phyloP scores from a whole-genome alignment of 2,329 filamentous ascomycete genomes.

The Chalara sp. region DNA sequence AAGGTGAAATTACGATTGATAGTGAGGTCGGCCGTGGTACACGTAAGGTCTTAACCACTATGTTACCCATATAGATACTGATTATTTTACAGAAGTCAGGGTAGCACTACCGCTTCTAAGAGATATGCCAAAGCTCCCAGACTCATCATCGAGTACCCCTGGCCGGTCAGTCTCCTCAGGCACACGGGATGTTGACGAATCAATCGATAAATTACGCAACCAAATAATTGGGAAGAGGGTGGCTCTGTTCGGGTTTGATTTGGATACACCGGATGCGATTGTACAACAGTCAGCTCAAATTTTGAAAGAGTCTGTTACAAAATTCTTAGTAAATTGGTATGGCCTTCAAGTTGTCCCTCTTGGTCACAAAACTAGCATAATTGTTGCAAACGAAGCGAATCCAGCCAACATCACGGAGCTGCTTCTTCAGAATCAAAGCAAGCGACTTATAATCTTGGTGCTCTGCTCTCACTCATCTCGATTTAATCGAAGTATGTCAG shows the following conservation, averaged over 20 bases:
- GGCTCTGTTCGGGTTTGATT: conserved; percentile 23
- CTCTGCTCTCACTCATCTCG: conserved; percentile 23
- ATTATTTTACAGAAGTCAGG: conserved; percentile 22
- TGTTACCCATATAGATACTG: not conserved
- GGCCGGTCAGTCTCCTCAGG: conserved; percentile 14
- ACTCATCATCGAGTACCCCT: conserved; percentile 9
- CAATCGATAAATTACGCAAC: conserved; percentile 15
- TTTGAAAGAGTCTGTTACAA: conserved; percentile 20
- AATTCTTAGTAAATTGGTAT: conserved; percentile 25
- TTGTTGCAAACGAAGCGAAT: conserved; percentile 21
- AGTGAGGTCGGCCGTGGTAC: conserved; percentile 49
- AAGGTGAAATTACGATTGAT: conserved; percentile 52
- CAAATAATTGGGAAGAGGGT: conserved; percentile 17
- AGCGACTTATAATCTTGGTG: conserved; percentile 19
- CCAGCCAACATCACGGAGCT: conserved; percentile 13
- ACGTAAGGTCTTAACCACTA: conserved; percentile 29
- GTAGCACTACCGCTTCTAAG: conserved; percentile 25
- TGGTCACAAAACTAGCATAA: conserved; percentile 17
- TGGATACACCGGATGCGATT: conserved; percentile 16
- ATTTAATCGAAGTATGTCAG: conserved; percentile 13
- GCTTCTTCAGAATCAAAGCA: conserved; percentile 5
- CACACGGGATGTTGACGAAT: conserved; percentile 18
- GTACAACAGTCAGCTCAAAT: conserved; percentile 12
- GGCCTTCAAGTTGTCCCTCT: conserved; percentile 22
- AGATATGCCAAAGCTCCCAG: conserved; percentile 18